Base-by-base conservation (phyloP, 345 rosid genomes). In the Acer saccharum region DNA sequence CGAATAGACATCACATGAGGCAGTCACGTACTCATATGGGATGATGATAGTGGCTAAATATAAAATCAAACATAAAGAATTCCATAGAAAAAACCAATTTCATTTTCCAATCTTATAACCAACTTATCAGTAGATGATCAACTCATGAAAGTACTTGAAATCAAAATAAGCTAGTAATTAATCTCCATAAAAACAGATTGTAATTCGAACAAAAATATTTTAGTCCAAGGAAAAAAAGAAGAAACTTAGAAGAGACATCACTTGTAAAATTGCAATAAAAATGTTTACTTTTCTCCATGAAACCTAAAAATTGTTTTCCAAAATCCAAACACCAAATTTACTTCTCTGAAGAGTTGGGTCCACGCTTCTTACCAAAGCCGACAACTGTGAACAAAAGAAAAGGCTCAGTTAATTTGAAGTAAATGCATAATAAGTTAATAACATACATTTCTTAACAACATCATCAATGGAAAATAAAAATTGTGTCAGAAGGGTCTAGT, bases 301-400 rank as follows among this genome's bases (percentile, higher is more conserved):
- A 58, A n/a, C 75, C 27, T 12, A 58, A 13, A 32, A 21, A 58
- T 55, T 55, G 10, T 71, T 23, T 50, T 65, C 54, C 50, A 35
- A 29, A 52, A 65, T 65, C 25, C 65, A 17, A 10, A 4, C 2
- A 39, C 21, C 21, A 3, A 58, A 62, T 71, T 79, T 67, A 79
- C 81, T 79, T 79, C 81, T 68, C 74, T 0, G 81, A 79, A 44
- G 81, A 79, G 74, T 79, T 79, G 65, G 81, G 81, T 73, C 81
- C 81, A 0, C 81, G 77, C 74, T 79, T 79, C 77, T 79, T 79
- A 7, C 81, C 81, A 21, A 79, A 79, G 27, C 81, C 81, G 44
- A 79, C 81, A 67, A 79, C 81, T 79, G 74, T 8, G 32, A 35
- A 60, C 20, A 16, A 62, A 48, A 77, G 11, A 41, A 76, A 66